phyloP scores from a whole-genome alignment of 768 basidiomycete genomes.

The Cystobasidiopsis lactophilus region DNA sequence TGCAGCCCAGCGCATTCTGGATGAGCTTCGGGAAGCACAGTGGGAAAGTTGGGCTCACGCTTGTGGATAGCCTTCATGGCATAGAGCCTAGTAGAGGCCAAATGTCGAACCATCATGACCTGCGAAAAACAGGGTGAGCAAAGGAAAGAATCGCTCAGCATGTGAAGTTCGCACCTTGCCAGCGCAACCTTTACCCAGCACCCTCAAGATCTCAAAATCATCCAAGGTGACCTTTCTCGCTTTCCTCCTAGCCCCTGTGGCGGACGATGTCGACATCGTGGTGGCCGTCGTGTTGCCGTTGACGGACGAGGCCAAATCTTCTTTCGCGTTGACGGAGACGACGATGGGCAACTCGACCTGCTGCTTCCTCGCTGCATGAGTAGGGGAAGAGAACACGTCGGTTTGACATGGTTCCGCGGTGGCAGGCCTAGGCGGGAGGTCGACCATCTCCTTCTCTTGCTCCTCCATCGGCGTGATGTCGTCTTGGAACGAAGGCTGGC shows the following conservation, averaged over 20 bases:
- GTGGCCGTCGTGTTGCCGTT: background rate
- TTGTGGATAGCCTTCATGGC: slow-evolving; percentile 96
- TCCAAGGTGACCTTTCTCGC: slow-evolving; percentile 51
- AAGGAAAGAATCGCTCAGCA: no score
- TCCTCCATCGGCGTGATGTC: background rate
- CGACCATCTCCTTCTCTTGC: background rate
- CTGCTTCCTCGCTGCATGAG: background rate
- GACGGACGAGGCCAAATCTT: background rate
- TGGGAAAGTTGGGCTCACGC: slow-evolving; percentile 33
- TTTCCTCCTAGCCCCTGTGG: background rate
- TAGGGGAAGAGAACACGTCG: background rate
- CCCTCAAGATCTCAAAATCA: slow-evolving; percentile 94
- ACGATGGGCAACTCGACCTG: background rate
- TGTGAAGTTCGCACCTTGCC: no score
- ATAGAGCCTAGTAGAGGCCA: slow-evolving; percentile 46
- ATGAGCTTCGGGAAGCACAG: background rate
- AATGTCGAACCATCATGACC: slow-evolving; percentile 64
- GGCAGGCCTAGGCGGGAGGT: background rate
- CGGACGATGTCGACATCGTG: background rate
- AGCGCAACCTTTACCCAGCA: slow-evolving; percentile 89
- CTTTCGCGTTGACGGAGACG: background rate
- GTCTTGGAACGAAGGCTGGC: no score
- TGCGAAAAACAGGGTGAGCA: no score
- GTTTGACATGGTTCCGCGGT: background rate
- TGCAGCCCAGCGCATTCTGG: background rate